phyloP scores from a whole-genome alignment of 768 basidiomycete species.

The Galerina marginata region DNA sequence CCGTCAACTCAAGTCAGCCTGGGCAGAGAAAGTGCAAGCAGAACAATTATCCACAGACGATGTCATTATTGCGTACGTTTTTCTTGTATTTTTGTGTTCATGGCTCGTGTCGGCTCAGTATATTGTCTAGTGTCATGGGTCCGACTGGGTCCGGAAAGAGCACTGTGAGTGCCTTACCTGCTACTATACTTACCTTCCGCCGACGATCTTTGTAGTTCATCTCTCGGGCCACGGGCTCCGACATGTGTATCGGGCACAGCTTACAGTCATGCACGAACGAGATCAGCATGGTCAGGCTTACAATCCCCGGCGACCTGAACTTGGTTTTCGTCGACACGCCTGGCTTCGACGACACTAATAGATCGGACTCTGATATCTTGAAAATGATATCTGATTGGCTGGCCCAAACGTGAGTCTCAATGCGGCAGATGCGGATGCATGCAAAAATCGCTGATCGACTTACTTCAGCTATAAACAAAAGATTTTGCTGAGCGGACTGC shows the following conservation, averaged over 20 bases:
- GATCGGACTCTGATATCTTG: constrained; percentile 17
- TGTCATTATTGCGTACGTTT: constrained; percentile 4
- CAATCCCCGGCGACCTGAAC: constrained; percentile 15
- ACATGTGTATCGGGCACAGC: constrained; percentile 6
- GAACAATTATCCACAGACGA: background rate
- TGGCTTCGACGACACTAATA: constrained; percentile 32
- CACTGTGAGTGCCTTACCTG: constrained; percentile 21
- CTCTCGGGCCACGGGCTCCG: constrained; percentile 2
- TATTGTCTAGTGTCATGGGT: constrained; percentile 30
- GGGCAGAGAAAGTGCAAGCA: background rate
- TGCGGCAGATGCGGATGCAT: background rate
- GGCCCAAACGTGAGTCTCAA: background rate
- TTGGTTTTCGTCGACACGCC: constrained; percentile 34
- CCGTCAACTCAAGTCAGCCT: background rate
- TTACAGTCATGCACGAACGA: constrained; percentile 18
- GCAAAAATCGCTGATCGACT: background rate
- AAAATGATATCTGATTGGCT: constrained; percentile 21
- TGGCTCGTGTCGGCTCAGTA: too few relatives aligned
- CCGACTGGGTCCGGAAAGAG: constrained; percentile 36
- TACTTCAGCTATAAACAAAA: constrained; percentile 19
- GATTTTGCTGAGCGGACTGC: constrained; percentile 27
- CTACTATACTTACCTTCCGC: background rate
- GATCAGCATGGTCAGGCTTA: constrained; percentile 20
- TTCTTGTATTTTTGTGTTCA: background rate
- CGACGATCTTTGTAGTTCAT: constrained; percentile 15